phyloP scores from a whole-genome alignment of 2,329 filamentous ascomycete species.

The Pseudogymnoascus sp. region DNA sequence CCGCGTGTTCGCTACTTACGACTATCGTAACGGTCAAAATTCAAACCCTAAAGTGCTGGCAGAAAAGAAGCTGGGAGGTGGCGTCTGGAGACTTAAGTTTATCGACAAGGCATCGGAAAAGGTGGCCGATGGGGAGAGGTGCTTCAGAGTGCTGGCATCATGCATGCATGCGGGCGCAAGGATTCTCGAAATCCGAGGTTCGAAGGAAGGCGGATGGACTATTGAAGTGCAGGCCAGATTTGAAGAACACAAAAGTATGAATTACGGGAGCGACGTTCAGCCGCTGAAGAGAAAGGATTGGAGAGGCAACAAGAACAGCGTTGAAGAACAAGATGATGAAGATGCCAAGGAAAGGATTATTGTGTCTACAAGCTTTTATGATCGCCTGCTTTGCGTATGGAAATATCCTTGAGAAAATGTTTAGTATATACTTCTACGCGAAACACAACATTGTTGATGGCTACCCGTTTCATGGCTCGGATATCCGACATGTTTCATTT shows the following conservation, averaged over 20 bases:
- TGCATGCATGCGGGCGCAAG: conserved; percentile 87
- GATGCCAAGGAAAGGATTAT: neutral
- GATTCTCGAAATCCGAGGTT: conserved; percentile 43
- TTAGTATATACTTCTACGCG: neutral
- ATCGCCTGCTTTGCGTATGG: conserved; percentile 63
- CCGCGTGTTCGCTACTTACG: conserved; percentile 52
- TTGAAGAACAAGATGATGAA: conserved; percentile 6
- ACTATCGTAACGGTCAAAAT: conserved; percentile 30
- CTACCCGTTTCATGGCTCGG: neutral
- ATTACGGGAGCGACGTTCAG: conserved; percentile 73
- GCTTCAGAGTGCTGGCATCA: conserved; percentile 60
- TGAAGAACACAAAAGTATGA: conserved; percentile 87
- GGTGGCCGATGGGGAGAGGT: conserved; percentile 17
- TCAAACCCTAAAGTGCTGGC: conserved; percentile 45
- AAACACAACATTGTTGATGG: neutral
- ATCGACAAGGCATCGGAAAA: conserved; percentile 30
- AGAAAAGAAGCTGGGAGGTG: conserved; percentile 60
- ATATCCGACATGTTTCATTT: neutral
- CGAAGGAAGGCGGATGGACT: conserved; percentile 39
- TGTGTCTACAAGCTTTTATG: conserved; percentile 70
- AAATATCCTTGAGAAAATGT: conserved; percentile 20
- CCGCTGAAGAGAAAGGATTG: conserved; percentile 27
- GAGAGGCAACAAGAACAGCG: conserved; percentile 15
- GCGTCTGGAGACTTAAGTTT: conserved; percentile 77
- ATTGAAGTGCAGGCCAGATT: conserved; percentile 63